A percentile compares a stretch with the other conserved stretches of the same genome.
Conservation (phyloP, 139 green algal species). For the Chlamydomonas schloesseri region DNA sequence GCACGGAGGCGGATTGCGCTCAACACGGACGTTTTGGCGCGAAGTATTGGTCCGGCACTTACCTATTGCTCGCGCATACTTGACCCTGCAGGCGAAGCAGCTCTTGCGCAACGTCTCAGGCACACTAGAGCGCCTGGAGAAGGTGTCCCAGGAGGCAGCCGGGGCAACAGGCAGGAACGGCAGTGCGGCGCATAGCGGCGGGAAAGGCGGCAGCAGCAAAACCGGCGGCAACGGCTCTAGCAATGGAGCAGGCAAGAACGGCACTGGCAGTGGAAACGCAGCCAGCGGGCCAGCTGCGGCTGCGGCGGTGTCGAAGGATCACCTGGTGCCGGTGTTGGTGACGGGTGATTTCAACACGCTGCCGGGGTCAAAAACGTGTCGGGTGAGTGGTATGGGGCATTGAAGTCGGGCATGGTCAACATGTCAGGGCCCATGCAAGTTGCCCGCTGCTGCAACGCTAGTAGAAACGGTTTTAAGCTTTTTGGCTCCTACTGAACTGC, state of each 20-base stretch:
- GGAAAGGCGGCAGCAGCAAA: background rate
- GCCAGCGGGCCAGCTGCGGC: no score
- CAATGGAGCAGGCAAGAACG: background rate
- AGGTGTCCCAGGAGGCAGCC: background rate
- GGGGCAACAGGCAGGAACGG: background rate
- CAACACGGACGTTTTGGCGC: no score
- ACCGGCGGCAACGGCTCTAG: background rate
- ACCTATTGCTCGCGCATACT: no score
- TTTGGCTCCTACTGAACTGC: no score
- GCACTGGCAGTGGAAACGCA: background rate
- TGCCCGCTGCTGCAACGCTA: no score
- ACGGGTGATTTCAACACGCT: conserved; percentile 72
- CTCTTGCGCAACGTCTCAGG: conserved; percentile 42
- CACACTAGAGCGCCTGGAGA: conserved; percentile 16
- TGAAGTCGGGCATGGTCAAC: no score
- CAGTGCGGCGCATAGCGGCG: background rate
- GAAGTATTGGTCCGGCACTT: no score
- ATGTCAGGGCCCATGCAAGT: no score
- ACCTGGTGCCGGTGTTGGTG: conserved; percentile 49
- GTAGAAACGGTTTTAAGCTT: no score
- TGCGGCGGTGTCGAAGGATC: background rate
- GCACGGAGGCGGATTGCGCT: background rate
- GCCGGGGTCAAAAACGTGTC: conserved; percentile 43
- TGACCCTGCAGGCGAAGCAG: conserved; percentile 51
- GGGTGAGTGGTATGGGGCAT: conserved; percentile 9